Evolutionary conservation across 2,329 filamentous ascomycete genomes (phyloP).

Genomic region (Cladosporium cucumerinum): DNA sequence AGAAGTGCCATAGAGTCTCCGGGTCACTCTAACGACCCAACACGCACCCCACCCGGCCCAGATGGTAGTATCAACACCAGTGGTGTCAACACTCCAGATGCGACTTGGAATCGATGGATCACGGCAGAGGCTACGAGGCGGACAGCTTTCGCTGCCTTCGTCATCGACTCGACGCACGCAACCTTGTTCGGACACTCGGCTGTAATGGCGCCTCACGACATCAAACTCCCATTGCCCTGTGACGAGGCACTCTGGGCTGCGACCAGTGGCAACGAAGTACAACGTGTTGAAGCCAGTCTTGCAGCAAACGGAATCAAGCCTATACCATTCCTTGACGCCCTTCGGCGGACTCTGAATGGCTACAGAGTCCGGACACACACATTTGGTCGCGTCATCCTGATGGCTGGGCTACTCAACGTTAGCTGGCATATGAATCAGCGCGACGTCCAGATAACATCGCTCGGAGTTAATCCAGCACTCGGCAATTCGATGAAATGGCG

Average conservation of each 20-base stretch:
- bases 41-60: conserved; percentile 45
- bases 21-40: conserved; percentile 57
- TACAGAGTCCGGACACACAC: conserved; percentile 85
- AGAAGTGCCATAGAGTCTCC: conserved; percentile 81
- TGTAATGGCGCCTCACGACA: conserved; percentile 95
- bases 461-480: conserved; percentile 69
- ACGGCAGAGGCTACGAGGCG: conserved; percentile 86
- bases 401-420: conserved; percentile 89
- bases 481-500: conserved; percentile 92
- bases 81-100: conserved; percentile 65
- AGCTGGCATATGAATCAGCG: conserved; percentile 98
- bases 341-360: conserved; percentile 85
- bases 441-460: conserved; percentile 86
- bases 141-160: conserved; percentile 88
- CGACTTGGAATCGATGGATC: conserved; percentile 96
- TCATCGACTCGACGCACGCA: conserved; percentile 92
- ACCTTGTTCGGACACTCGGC: conserved; percentile 98
- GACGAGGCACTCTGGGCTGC: conserved; percentile 92
- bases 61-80: conserved; percentile 45
- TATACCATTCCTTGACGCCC: conserved; percentile 81
- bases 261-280: conserved; percentile 80
- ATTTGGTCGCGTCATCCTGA: conserved; percentile 88
- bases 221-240: conserved; percentile 85
- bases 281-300: conserved; percentile 75
- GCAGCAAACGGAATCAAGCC: conserved; percentile 78